These are phyloP conservation scores for Mycena chlorophos DNA, from an alignment of 768 basidiomycete species.

Conservation along the genomic window DNA sequence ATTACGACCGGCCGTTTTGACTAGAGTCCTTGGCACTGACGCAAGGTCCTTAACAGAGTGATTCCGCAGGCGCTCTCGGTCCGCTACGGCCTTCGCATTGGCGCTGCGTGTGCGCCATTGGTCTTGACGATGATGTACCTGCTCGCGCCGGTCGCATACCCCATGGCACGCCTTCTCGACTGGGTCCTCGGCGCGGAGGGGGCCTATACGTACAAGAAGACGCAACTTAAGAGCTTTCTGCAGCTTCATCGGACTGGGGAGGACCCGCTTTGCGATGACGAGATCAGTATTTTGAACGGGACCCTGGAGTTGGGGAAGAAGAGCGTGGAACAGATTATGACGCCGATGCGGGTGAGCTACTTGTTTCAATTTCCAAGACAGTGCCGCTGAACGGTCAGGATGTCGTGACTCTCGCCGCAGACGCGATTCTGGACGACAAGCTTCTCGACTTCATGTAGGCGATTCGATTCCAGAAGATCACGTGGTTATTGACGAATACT, in stretches of 20 bases:
- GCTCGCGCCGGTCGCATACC: conserved; percentile 54
- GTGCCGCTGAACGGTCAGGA: background rate
- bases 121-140: conserved; percentile 53
- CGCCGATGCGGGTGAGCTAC: conserved; percentile 46
- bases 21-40: background rate
- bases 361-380: background rate
- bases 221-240: conserved; percentile 51
- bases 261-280: conserved; percentile 49
- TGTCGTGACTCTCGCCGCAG: background rate
- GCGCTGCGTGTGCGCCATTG: conserved; percentile 54
- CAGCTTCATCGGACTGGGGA: conserved; percentile 48
- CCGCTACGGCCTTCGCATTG: conserved; percentile 56
- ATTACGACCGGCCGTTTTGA: background rate
- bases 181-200: conserved; percentile 59
- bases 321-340: conserved; percentile 57
- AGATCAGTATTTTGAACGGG: conserved; percentile 55
- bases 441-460: background rate
- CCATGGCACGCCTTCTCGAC: conserved; percentile 58
- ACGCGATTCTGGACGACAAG: background rate
- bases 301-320: conserved; percentile 54
- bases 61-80: conserved; percentile 52
- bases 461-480: background rate
- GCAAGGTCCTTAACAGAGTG: conserved; percentile 31
- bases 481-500: background rate
- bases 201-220: conserved; percentile 54